Percentiles rank a stretch among this genome's conserved stretches.
These are phyloP conservation scores for Albophoma yamanashiensis DNA, from an alignment of 2,329 filamentous ascomycete genomes.

Conservation along the genomic window DNA sequence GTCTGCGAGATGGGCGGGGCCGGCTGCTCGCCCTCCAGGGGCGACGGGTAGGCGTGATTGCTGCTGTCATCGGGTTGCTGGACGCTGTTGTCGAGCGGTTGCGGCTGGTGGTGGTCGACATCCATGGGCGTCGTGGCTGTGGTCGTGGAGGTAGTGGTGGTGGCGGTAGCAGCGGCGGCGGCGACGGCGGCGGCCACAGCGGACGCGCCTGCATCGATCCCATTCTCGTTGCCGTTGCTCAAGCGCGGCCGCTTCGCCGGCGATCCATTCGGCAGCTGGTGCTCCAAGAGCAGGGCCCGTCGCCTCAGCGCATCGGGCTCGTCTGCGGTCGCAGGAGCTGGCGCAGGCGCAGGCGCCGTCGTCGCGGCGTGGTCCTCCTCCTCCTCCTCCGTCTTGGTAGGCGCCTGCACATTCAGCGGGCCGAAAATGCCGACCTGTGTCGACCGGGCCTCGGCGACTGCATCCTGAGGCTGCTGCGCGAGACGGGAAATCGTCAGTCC, in stretches of 20 bases:
- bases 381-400: constrained; percentile 26
- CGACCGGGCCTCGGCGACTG: constrained; percentile 33
- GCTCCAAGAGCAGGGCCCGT: constrained; percentile 31
- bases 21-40: constrained; percentile 46
- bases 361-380: constrained; percentile 19
- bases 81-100: constrained; percentile 11
- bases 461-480: constrained; percentile 38
- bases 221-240: constrained; percentile 52
- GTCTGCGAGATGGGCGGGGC: constrained; percentile 43
- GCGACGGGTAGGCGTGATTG: constrained; percentile 56
- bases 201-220: constrained; percentile 27
- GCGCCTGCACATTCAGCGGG: constrained; percentile 36
- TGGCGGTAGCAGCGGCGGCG: constrained; percentile 34
- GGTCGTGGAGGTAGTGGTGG: constrained; percentile 19
- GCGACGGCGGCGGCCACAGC: constrained; percentile 10
- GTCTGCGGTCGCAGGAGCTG: constrained; percentile 9
- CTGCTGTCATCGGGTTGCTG: constrained; percentile 23
- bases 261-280: constrained; percentile 39
- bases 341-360: neutral
- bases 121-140: constrained; percentile 47
- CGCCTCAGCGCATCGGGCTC: constrained; percentile 37
- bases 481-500: neutral
- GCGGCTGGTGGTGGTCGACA: constrained; percentile 35
- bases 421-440: constrained; percentile 46
- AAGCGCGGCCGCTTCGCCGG: constrained; percentile 48